Evolutionary conservation across 768 basidiomycete species (phyloP).

Genomic region (Artomyces pyxidatus): DNA sequence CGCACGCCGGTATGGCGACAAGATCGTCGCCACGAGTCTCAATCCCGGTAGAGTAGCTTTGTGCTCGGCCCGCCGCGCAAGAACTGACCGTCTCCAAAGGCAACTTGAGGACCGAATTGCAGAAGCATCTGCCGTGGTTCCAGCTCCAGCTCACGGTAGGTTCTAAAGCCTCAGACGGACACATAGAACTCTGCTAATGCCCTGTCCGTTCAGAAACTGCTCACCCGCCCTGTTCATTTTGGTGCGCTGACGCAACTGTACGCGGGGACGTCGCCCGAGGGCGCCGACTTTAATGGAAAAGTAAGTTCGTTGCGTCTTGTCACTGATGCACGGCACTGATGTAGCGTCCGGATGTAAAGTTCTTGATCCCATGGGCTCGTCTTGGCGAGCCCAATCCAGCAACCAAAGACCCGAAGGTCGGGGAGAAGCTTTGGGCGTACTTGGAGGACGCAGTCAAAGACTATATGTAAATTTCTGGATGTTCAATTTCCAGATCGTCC

Average conservation of each 20-base stretch:
- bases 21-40: conserved; percentile 37
- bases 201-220: background rate
- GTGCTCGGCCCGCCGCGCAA: background rate
- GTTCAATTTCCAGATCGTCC: no score
- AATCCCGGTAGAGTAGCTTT: conserved; percentile 26
- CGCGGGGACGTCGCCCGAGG: conserved; percentile 34
- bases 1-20: conserved; percentile 35
- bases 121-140: background rate
- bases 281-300: conserved; percentile 31
- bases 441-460: no score
- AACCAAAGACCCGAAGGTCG: conserved; percentile 18
- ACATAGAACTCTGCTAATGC: background rate
- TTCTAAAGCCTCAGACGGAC: background rate
- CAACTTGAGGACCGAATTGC: background rate
- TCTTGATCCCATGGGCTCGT: conserved; percentile 24
- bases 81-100: background rate
- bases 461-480: no score
- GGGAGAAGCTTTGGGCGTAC: conserved; percentile 24
- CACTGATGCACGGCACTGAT: background rate
- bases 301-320: conserved; percentile 19
- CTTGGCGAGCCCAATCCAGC: conserved; percentile 12
- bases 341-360: conserved; percentile 5
- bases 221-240: conserved; percentile 4
- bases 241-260: conserved; percentile 39
- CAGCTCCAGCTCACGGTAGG: background rate